Percentiles rank a stretch among this genome's conserved stretches.
Conservation (phyloP, 129 eudicot genomes). For the Arctium minus region DNA sequence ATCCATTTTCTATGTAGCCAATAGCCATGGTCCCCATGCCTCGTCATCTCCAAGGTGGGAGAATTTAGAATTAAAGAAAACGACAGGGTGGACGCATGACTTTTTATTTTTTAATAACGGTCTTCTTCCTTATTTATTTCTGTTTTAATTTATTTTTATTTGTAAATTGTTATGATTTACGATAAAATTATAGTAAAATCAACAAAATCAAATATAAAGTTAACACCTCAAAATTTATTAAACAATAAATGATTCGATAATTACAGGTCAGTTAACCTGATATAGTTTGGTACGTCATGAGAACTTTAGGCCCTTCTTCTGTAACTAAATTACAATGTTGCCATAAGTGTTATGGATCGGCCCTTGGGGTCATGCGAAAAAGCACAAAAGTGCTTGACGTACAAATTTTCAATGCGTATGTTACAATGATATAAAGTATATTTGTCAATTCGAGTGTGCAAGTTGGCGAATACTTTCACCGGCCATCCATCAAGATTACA, state of each 20-base stretch:
- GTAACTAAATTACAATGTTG: background rate
- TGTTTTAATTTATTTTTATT: background rate
- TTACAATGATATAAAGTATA: conserved; percentile 7
- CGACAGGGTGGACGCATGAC: conserved; percentile 17
- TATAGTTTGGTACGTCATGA: background rate
- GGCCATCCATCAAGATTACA: background rate
- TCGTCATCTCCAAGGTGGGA: conserved; percentile 48
- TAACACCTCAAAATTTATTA: background rate
- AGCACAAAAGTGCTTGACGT: conserved; percentile 13
- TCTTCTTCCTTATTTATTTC: background rate
- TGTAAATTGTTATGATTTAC: background rate
- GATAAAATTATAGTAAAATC: background rate
- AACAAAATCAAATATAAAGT: background rate
- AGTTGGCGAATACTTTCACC: background rate
- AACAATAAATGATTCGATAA: background rate
- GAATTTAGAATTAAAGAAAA: conserved; percentile 25
- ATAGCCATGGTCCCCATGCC: conserved; percentile 32
- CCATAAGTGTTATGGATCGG: background rate
- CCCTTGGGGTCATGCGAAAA: background rate
- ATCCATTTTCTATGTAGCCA: background rate
- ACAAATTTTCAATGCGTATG: background rate
- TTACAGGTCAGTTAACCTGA: background rate
- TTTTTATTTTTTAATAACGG: background rate
- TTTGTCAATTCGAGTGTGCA: background rate
- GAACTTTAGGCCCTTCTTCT: background rate